A percentile compares a stretch with the other conserved stretches of the same genome.
Conservation (phyloP, 225 moss, liverwort and hornwort genomes). For the Sphagnum tenellum region DNA sequence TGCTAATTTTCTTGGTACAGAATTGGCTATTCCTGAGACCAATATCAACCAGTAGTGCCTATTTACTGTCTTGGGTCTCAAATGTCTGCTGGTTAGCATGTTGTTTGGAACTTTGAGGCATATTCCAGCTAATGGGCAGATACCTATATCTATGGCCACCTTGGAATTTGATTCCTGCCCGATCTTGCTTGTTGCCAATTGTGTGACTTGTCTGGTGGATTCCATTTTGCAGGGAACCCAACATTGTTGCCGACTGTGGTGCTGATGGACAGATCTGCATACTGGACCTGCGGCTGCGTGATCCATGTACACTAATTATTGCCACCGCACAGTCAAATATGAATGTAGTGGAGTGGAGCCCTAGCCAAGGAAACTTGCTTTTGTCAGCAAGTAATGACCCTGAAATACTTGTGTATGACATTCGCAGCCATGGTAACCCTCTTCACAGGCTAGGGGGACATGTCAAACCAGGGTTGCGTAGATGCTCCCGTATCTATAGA, state of each 20-base stretch:
- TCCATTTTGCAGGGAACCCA: constrained; percentile 28
- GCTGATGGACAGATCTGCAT: constrained; percentile 33
- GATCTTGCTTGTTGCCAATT: too few relatives aligned
- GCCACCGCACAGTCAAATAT: constrained; percentile 17
- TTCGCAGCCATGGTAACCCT: constrained; percentile 17
- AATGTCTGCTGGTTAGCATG: too few relatives aligned
- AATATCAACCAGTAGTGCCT: too few relatives aligned
- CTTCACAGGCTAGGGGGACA: constrained; percentile 29
- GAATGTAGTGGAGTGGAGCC: constrained; percentile 48
- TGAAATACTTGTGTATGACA: constrained; percentile 35
- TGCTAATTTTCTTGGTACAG: too few relatives aligned
- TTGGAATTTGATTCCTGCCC: too few relatives aligned
- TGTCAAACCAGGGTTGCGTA: constrained; percentile 22
- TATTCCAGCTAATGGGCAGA: too few relatives aligned
- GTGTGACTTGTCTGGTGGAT: background rate
- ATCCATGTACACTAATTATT: constrained; percentile 27
- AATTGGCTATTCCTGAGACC: too few relatives aligned
- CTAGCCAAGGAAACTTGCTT: constrained; percentile 18
- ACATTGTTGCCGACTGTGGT: constrained; percentile 43
- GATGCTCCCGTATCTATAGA: constrained; percentile 31
- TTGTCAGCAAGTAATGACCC: constrained; percentile 46
- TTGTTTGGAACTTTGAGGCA: too few relatives aligned
- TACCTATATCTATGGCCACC: too few relatives aligned
- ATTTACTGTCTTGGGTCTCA: too few relatives aligned
- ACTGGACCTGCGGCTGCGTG: constrained; percentile 27